Percentiles rank a stretch among this genome's conserved stretches.
phyloP scores from a whole-genome alignment of 352 stramenopile genomes.

The Peronospora destructor region DNA sequence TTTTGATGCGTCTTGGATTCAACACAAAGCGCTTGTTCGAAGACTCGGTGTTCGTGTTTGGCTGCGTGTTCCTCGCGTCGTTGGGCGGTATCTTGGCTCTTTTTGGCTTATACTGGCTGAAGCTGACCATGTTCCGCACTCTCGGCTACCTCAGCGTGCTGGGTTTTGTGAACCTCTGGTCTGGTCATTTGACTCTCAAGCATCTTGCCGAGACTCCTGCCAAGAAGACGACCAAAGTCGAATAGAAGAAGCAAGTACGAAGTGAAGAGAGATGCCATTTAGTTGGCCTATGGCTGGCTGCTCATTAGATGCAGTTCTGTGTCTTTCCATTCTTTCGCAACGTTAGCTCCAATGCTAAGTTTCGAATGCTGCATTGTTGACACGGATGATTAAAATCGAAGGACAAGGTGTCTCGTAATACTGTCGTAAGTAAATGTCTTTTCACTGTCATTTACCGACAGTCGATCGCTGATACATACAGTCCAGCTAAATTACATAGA shows the following conservation, averaged over 20 bases:
- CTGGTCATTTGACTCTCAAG: slow-evolving; percentile 75
- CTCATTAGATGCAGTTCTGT: slow-evolving; percentile 17
- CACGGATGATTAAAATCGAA: background rate
- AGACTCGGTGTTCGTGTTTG: slow-evolving; percentile 57
- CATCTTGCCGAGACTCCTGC: slow-evolving; percentile 40
- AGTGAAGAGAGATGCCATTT: slow-evolving; percentile 8
- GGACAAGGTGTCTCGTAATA: background rate
- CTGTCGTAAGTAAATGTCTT: slow-evolving; percentile 4
- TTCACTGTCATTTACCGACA: background rate
- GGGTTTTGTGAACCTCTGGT: slow-evolving; percentile 47
- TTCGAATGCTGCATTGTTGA: no score
- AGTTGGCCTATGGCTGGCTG: slow-evolving; percentile 9
- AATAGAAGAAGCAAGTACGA: slow-evolving; percentile 26
- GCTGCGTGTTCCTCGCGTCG: slow-evolving; percentile 65
- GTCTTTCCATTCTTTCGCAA: background rate
- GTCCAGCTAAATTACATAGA: no score
- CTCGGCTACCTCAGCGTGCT: slow-evolving; percentile 67
- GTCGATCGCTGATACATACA: background rate
- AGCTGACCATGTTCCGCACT: slow-evolving; percentile 85
- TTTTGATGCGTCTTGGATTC: slow-evolving; percentile 47
- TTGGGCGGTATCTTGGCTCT: slow-evolving; percentile 68
- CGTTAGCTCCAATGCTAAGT: no score
- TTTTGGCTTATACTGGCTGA: slow-evolving; percentile 83
- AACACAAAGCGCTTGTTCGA: slow-evolving; percentile 70
- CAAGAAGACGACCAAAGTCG: slow-evolving; percentile 52